Evolutionary conservation across 2,329 filamentous ascomycete genomes (phyloP).

Genomic region (Colletotrichum neosansevieriae): DNA sequence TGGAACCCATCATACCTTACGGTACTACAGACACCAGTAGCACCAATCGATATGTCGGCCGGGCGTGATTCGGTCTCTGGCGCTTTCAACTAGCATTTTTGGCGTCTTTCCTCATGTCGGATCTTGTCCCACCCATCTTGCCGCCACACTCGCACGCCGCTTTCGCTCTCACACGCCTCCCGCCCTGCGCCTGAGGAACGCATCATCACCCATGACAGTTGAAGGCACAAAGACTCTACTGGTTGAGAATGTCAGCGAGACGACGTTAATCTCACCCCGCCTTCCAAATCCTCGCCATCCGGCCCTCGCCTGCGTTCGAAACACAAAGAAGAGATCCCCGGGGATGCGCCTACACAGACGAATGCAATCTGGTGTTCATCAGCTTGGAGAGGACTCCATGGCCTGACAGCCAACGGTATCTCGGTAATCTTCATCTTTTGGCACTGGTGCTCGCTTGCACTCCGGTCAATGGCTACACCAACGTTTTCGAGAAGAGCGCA

Average conservation of each 20-base stretch:
- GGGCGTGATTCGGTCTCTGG: conserved; percentile 11
- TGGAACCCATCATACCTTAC: conserved; percentile 1
- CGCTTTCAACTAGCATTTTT: background rate
- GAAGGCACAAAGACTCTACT: background rate
- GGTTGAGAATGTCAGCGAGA: background rate
- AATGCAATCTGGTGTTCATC: background rate
- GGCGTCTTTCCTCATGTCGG: conserved; percentile 2
- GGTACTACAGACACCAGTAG: background rate
- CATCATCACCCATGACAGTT: background rate
- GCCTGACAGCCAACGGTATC: background rate
- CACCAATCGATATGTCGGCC: background rate
- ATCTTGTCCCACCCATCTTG: conserved; percentile 22
- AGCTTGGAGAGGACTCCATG: background rate
- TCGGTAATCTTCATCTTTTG: background rate
- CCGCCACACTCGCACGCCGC: conserved; percentile 12
- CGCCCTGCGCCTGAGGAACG: background rate
- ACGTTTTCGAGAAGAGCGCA: conserved; percentile 22
- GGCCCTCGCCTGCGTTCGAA: conserved; percentile 1
- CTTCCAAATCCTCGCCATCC: background rate
- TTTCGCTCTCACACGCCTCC: conserved; percentile 7
- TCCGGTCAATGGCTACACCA: conserved; percentile 23
- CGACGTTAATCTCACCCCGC: background rate
- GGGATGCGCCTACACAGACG: background rate
- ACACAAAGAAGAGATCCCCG: conserved; percentile 1
- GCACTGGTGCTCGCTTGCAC: background rate